Conservation (phyloP, 306 rosid genomes). For the Arachis stenosperma region DNA sequence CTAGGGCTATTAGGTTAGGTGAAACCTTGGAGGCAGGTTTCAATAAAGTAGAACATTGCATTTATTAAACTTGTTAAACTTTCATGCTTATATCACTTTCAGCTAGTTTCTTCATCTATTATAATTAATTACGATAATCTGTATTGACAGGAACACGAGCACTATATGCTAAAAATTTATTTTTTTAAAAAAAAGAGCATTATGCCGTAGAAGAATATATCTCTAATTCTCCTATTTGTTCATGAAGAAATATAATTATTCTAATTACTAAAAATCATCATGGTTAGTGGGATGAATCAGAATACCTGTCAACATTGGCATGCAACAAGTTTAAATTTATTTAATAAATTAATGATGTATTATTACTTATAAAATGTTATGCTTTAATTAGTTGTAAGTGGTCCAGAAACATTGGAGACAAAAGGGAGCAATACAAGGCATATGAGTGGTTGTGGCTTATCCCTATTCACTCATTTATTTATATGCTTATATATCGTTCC, state of each 20-base stretch:
- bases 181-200: too few species aligned
- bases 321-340: background rate
- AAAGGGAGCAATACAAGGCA: conserved; percentile 44
- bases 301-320: conserved; percentile 1
- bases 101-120: conserved; percentile 33
- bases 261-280: background rate
- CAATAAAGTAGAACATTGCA: conserved; percentile 37
- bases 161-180: conserved; percentile 3
- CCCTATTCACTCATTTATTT: conserved; percentile 19
- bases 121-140: conserved; percentile 29
- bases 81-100: conserved; percentile 47
- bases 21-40: conserved; percentile 25
- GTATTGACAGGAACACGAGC: conserved; percentile 33
- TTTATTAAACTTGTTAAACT: conserved; percentile 26
- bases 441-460: conserved; percentile 43
- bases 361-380: conserved; percentile 13
- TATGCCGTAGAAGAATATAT: background rate
- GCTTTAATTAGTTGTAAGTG: conserved; percentile 37
- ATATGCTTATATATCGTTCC: conserved; percentile 25
- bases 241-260: too few species aligned
- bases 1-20: conserved; percentile 43
- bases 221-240: background rate
- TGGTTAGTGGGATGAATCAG: conserved; percentile 30
- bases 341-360: background rate
- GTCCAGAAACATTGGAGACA: conserved; percentile 62